Evolutionary conservation across 345 rosid genomes (phyloP).

Genomic region (Hibiscus syriacus): DNA sequence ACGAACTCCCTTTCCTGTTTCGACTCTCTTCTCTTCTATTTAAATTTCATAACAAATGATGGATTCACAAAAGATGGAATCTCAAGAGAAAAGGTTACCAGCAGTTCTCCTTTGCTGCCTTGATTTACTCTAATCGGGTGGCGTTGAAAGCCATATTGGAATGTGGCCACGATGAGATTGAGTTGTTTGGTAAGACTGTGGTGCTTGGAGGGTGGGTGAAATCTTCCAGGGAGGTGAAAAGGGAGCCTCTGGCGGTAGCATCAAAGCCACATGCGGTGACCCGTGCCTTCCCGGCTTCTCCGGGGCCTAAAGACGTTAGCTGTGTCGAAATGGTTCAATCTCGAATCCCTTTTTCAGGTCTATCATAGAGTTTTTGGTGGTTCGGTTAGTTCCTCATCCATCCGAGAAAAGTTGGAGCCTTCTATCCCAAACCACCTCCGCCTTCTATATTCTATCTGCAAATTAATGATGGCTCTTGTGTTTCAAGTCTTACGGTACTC

Average conservation of each 20-base stretch:
- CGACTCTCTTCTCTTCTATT: neutral
- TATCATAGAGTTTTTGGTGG: conserved; percentile 51
- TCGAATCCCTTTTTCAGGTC: conserved; percentile 57
- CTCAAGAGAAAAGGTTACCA: neutral
- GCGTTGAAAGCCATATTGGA: conserved; percentile 40
- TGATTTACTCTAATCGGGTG: conserved; percentile 62
- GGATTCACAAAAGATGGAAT: conserved; percentile 17
- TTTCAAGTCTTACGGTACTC: conserved; percentile 51
- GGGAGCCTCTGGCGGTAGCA: conserved; percentile 21
- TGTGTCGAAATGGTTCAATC: conserved; percentile 66
- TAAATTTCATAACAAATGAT: neutral
- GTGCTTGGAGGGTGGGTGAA: conserved; percentile 95
- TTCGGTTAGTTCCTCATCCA: conserved; percentile 21
- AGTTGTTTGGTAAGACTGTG: conserved; percentile 37
- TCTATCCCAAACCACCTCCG: conserved; percentile 21
- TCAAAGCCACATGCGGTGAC: neutral
- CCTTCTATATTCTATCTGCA: conserved; percentile 29
- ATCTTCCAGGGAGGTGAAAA: conserved; percentile 53
- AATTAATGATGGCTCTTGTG: conserved; percentile 75
- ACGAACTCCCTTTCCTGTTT: neutral
- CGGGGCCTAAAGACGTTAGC: conserved; percentile 26
- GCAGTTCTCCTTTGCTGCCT: neutral
- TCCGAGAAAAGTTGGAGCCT: conserved; percentile 36
- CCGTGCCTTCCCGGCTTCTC: neutral
- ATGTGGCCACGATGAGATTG: conserved; percentile 39